Conservation (phyloP, 2,329 filamentous ascomycete genomes). For the Pyricularia pennisetigena region DNA sequence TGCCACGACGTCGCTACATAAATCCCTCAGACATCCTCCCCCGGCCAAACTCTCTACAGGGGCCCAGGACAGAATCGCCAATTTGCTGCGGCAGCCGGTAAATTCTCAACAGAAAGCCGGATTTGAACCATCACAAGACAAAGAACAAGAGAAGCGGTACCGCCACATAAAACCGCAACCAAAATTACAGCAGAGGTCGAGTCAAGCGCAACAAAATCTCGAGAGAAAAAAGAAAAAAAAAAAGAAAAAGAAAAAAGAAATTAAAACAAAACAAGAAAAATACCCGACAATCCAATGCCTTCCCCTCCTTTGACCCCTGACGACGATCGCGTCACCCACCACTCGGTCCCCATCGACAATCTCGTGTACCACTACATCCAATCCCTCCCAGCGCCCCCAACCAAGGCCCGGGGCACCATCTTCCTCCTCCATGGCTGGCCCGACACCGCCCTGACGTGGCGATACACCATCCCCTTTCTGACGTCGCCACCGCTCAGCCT, state of each 20-base stretch:
- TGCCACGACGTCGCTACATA: background rate
- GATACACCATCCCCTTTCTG: conserved; percentile 75
- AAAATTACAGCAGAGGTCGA: background rate
- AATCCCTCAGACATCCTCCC: background rate
- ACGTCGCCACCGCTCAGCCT: conserved; percentile 49
- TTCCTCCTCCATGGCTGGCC: conserved; percentile 39
- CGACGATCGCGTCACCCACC: background rate
- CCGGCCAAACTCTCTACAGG: no score
- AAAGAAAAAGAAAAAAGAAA: background rate
- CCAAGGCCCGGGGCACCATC: background rate
- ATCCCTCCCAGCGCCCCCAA: background rate
- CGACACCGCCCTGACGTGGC: conserved; percentile 45
- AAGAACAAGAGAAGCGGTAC: background rate
- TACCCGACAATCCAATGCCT: no score
- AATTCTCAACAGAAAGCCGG: background rate
- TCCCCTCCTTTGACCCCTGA: background rate
- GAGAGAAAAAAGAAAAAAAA: background rate
- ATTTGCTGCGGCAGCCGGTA: background rate
- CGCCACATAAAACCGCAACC: background rate
- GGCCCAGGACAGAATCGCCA: background rate
- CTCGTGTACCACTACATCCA: background rate
- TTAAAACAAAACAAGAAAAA: no score
- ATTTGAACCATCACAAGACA: background rate
- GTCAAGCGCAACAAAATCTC: background rate
- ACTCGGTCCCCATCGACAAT: background rate